Evolutionary conservation across 2,329 filamentous ascomycete species (phyloP), one percentile per base, ranked within the genome.

Genomic region (Lizonia empirigonia): DNA sequence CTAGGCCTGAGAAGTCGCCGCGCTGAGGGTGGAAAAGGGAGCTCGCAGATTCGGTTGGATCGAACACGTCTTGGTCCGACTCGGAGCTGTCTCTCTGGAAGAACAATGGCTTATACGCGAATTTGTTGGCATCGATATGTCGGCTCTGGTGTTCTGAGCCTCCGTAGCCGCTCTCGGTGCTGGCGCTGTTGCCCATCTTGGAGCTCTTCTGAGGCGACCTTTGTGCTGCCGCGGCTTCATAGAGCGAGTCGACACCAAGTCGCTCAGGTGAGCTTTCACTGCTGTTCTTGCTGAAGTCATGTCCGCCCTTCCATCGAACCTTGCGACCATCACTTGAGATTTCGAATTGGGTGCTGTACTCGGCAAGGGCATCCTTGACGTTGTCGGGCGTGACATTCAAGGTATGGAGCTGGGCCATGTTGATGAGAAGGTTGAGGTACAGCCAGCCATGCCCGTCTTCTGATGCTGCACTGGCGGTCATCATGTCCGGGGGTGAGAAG

Each of bases 331-430:
- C 90, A 0, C 78, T 77, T 0, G 90, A 93, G 0, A 95, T 69
- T 67, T 95, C 89, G 42, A 96, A 86, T 61, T 88, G 89, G 16
- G 82, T 81, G 62, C 89, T 93, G 58, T 85, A 82, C 40, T 88
- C 84, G 0, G 78, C 76, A 1, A 95, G 79, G 0, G 91, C 88
- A 27, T 83, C 82, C 50, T 88, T 85, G 30, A 94, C 85, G 62
- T 93, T 93, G 22, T 87, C 85, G 0, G 86, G 81, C 0, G 90
- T 91, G 1, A 95, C 90, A 51, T 91, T 92, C 60, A 94, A 81
- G 0, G 91, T 93, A 63, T 95, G 90, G 15, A 95, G 76, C 72
- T 95, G 90, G 0, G 91, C 90, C 78, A 95, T 82, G 64, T 88
- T 91, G 67, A 87, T 86, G 1, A 95, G 78, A 1, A 95, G 75